A percentile compares a stretch with the other conserved stretches of the same genome.
Evolutionary conservation across 306 rosid genomes (phyloP).

Genomic region (Quercus gilva): DNA sequence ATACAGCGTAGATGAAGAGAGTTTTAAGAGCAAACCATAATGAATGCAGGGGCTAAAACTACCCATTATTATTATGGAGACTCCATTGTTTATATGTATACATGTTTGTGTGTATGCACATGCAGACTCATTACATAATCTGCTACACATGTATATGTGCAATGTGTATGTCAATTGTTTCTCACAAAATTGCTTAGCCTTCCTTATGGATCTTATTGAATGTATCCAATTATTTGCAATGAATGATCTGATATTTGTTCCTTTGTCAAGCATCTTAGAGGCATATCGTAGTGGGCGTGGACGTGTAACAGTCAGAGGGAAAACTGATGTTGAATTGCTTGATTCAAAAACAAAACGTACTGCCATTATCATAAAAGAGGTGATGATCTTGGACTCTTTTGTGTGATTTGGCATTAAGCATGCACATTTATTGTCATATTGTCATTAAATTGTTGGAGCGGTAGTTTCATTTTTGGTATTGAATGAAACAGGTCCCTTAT

Average conservation of each 20-base stretch:
- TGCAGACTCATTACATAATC: too few relatives aligned
- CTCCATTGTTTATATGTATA: too few relatives aligned
- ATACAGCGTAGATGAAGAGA: too few relatives aligned
- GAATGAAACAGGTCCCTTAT: constrained; percentile 77
- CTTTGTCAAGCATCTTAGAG: constrained; percentile 72
- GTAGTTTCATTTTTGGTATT: constrained; percentile 10
- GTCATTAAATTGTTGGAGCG: constrained; percentile 4
- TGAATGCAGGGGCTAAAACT: too few relatives aligned
- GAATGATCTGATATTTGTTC: constrained; percentile 22
- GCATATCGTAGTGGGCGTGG: constrained; percentile 96
- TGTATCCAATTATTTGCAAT: constrained; percentile 3
- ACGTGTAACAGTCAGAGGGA: constrained; percentile 82
- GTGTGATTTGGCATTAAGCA: constrained; percentile 13
- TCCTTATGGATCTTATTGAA: not conserved
- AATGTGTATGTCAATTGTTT: not conserved
- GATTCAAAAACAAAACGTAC: constrained; percentile 75
- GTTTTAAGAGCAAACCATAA: too few relatives aligned
- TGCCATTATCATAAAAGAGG: constrained; percentile 90
- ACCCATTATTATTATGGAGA: too few relatives aligned
- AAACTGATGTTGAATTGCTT: constrained; percentile 83
- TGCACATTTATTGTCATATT: constrained; percentile 7
- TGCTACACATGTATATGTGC: too few relatives aligned
- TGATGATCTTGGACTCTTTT: constrained; percentile 21
- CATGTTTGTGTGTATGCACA: too few relatives aligned
- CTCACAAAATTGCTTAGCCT: constrained; percentile 4